Conservation (phyloP, 169 alveolate species). For the Cryptosporidium meleagridis region DNA sequence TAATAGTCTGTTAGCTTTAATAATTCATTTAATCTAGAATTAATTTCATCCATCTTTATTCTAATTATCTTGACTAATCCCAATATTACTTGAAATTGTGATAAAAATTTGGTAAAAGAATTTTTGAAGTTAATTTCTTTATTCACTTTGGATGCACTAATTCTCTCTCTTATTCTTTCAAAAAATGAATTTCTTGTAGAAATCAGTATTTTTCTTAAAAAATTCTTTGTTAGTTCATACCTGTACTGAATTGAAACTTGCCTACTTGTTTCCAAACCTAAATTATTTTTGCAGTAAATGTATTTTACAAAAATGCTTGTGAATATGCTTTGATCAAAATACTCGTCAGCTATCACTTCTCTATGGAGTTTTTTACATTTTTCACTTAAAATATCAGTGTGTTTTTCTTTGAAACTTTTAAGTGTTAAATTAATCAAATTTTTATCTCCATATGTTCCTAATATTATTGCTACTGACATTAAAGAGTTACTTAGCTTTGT, state of each 20-base stretch:
- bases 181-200: constrained; percentile 43
- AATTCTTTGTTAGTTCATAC: constrained; percentile 7
- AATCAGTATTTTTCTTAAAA: constrained; percentile 32
- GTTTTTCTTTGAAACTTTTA: constrained; percentile 19
- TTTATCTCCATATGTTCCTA: constrained; percentile 33
- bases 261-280: neutral
- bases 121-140: neutral
- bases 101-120: constrained; percentile 2
- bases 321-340: neutral
- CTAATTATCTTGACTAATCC: constrained; percentile 41
- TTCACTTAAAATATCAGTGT: constrained; percentile 2
- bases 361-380: constrained; percentile 42
- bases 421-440: constrained; percentile 16
- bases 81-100: constrained; percentile 49
- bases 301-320: constrained; percentile 10
- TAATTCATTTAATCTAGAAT: neutral
- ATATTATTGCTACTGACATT: constrained; percentile 16
- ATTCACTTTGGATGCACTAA: neutral
- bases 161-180: constrained; percentile 36
- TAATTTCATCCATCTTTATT: neutral
- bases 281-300: constrained; percentile 17
- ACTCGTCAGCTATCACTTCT: neutral
- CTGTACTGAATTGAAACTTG: constrained; percentile 33
- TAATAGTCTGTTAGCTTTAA: neutral
- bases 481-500: constrained; percentile 47